These are phyloP conservation scores for Aspergillus sp. DNA, from an alignment of 2,329 filamentous ascomycete species.

Conservation along the genomic window DNA sequence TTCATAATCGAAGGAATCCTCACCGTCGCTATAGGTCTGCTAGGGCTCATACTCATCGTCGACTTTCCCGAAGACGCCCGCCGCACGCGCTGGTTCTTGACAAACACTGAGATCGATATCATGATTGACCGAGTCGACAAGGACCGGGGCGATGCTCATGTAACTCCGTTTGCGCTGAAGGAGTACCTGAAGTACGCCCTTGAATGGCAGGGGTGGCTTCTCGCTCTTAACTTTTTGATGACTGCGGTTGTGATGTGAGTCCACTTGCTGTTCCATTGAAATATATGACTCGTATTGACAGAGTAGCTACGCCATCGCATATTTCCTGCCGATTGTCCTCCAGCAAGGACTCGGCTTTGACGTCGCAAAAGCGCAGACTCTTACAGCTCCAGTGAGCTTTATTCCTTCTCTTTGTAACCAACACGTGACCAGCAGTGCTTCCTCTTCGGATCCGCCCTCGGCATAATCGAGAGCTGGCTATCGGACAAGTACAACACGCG, in stretches of 20 bases:
- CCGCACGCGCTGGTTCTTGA: slow-evolving; percentile 8
- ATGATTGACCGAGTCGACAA: slow-evolving; percentile 16
- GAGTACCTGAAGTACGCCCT: slow-evolving; percentile 12
- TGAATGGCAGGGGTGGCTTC: slow-evolving; percentile 16
- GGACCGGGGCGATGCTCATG: slow-evolving; percentile 13
- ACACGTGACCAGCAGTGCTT: slow-evolving; percentile 9
- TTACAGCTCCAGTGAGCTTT: slow-evolving; percentile 15
- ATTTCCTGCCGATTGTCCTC: slow-evolving; percentile 21
- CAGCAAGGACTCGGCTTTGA: slow-evolving; percentile 13
- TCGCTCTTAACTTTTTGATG: slow-evolving; percentile 11
- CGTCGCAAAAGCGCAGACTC: slow-evolving; percentile 17
- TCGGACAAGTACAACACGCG: slow-evolving; percentile 10
- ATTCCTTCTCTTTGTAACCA: too few relatives aligned
- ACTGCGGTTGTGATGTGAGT: slow-evolving; percentile 11
- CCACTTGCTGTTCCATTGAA: not conserved
- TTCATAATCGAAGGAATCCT: slow-evolving; percentile 11
- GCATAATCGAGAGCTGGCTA: slow-evolving; percentile 2
- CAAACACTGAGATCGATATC: slow-evolving; percentile 8
- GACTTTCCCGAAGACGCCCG: slow-evolving; percentile 13
- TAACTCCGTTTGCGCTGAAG: slow-evolving; percentile 7
- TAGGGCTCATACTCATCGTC: slow-evolving; percentile 6
- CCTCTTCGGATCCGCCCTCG: slow-evolving; percentile 5
- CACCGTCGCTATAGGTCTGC: not conserved
- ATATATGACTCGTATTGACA: not conserved
- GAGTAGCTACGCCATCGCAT: slow-evolving; percentile 14